These are phyloP conservation scores for Brassica nigra DNA, from an alignment of 345 rosid genomes.

Conservation along the genomic window DNA sequence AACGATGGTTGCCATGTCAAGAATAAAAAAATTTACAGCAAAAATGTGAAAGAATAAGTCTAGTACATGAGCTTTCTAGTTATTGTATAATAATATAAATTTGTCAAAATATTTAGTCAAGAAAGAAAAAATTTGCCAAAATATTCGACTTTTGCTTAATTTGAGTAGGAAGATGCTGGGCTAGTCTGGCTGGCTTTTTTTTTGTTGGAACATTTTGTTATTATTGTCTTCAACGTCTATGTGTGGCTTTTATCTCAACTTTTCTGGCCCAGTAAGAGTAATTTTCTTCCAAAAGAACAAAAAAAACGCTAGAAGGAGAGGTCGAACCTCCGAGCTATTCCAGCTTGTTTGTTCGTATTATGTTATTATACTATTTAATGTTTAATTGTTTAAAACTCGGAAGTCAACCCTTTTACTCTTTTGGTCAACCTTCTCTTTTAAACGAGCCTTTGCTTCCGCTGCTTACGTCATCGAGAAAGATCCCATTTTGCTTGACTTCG, in stretches of 20 bases:
- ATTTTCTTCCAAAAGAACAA: neutral
- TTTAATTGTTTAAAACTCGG: too few species aligned
- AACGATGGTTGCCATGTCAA: neutral
- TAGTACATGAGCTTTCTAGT: too few species aligned
- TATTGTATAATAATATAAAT: too few species aligned
- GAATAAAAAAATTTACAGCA: neutral
- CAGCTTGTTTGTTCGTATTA: too few species aligned
- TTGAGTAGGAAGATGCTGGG: neutral
- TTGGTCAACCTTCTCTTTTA: too few species aligned
- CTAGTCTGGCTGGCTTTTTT: neutral
- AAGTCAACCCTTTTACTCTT: too few species aligned
- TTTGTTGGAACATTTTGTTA: neutral
- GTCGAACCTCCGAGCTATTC: slow-evolving; percentile 64
- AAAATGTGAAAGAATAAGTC: neutral
- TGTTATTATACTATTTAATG: too few species aligned
- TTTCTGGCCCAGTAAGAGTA: neutral
- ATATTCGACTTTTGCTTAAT: neutral
- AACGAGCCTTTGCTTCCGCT: too few species aligned
- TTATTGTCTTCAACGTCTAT: neutral
- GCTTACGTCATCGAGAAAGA: too few species aligned
- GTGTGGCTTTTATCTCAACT: neutral
- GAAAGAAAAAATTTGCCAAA: neutral
- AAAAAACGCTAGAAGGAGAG: slow-evolving; percentile 48
- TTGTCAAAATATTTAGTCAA: too few species aligned
- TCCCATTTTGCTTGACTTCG: too few species aligned